Percentiles rank a stretch among this genome's conserved stretches.
Conservation (phyloP, 345 rosid genomes). For the Hevea brasiliensis region DNA sequence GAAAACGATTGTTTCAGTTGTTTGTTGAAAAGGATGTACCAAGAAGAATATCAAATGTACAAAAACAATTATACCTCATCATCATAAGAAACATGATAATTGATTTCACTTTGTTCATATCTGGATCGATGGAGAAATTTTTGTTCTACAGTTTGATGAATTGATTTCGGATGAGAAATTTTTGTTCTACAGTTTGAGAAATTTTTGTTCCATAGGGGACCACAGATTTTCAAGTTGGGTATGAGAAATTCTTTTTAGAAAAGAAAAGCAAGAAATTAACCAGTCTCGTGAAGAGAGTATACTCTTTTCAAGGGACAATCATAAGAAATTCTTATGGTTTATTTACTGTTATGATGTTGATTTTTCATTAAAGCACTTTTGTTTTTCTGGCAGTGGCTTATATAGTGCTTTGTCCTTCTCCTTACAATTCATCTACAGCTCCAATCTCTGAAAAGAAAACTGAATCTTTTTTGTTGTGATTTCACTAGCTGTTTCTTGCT, state of each 20-base stretch:
- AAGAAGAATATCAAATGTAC: neutral
- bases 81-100: neutral
- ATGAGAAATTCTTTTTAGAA: too few relatives aligned
- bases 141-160: neutral
- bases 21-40: neutral
- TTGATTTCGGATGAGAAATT: neutral
- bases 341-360: slow-evolving; percentile 27
- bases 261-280: neutral
- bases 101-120: neutral
- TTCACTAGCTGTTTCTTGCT: neutral
- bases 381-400: slow-evolving; percentile 8
- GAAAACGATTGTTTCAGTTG: slow-evolving; percentile 4
- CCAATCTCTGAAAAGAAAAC: too few relatives aligned
- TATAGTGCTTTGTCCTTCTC: too few relatives aligned
- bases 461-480: neutral
- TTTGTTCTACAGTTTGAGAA: too few relatives aligned
- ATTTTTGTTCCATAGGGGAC: too few relatives aligned
- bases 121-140: too few relatives aligned
- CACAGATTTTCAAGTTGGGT: too few relatives aligned
- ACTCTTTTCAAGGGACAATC: neutral
- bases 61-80: neutral
- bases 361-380: slow-evolving; percentile 9
- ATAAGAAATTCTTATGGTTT: too few relatives aligned
- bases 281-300: neutral
- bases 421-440: too few relatives aligned